These are phyloP conservation scores for Lasiodiplodia sp. DNA, from an alignment of 2,329 filamentous ascomycete genomes.

Conservation along the genomic window DNA sequence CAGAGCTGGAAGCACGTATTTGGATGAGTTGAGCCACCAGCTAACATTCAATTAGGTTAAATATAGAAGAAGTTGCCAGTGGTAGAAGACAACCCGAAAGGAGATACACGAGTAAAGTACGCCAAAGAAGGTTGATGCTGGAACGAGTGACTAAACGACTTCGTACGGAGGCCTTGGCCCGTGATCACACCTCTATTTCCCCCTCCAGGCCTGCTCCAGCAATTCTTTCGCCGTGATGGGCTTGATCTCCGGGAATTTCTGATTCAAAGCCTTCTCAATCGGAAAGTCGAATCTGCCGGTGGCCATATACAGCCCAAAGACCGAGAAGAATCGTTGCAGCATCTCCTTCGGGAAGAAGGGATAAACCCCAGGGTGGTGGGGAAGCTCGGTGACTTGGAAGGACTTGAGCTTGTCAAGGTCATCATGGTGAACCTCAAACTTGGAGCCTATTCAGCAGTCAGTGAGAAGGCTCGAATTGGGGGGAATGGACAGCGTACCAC, in stretches of 20 bases:
- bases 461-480: not conserved
- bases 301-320: not conserved
- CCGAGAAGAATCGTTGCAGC: constrained; percentile 20
- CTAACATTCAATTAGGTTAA: too few species aligned
- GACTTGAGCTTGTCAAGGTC: constrained; percentile 32
- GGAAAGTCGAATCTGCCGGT: not conserved
- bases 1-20: too few species aligned
- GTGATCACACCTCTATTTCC: not conserved
- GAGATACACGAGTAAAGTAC: too few species aligned
- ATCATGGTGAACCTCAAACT: constrained; percentile 34
- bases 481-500: constrained; percentile 23
- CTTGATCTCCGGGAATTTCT: constrained; percentile 23
- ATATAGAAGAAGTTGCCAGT: too few species aligned
- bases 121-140: too few species aligned
- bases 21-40: too few species aligned
- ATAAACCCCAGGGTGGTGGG: constrained; percentile 31
- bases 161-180: not conserved
- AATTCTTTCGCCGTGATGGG: not conserved
- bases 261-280: not conserved
- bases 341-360: constrained; percentile 33
- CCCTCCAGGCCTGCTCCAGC: constrained; percentile 21
- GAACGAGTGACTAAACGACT: not conserved
- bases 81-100: too few species aligned
- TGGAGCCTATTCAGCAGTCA: constrained; percentile 2
- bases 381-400: constrained; percentile 33